Conservation (phyloP, 1,284 basidiomycete species). For the Sanghuangporus baumii region DNA sequence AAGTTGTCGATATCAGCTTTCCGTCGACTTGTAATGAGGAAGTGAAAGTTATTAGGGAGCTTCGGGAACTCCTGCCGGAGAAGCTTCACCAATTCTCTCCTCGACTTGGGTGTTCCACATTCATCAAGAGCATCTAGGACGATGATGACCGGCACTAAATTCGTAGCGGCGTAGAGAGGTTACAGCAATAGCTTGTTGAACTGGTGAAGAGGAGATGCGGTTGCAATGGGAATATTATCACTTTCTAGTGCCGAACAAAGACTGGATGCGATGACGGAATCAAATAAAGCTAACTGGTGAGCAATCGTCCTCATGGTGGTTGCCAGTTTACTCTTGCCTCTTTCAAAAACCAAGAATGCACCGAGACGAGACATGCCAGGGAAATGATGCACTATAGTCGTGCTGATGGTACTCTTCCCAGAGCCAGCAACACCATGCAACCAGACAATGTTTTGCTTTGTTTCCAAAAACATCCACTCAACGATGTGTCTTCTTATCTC, state of each 20-base stretch:
- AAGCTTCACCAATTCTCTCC: slow-evolving; percentile 26
- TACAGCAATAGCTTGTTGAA: not conserved
- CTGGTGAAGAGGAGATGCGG: not conserved
- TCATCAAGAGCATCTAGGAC: slow-evolving; percentile 10
- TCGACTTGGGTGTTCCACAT: slow-evolving; percentile 15
- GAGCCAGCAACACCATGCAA: slow-evolving; percentile 29
- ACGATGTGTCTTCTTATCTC: not conserved
- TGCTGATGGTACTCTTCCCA: slow-evolving; percentile 24
- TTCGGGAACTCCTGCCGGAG: slow-evolving; percentile 21
- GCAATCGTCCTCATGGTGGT: slow-evolving; percentile 20
- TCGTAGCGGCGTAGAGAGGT: not conserved
- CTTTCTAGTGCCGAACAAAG: not conserved
- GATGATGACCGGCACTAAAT: not conserved
- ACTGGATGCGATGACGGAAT: slow-evolving; percentile 5
- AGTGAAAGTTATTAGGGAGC: not conserved
- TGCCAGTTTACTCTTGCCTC: slow-evolving; percentile 15
- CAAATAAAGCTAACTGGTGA: slow-evolving; percentile 19
- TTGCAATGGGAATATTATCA: not conserved
- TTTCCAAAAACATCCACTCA: not conserved
- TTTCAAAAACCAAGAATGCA: slow-evolving; percentile 19
- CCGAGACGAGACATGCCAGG: not conserved
- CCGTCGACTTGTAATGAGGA: not conserved
- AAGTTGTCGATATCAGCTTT: not conserved
- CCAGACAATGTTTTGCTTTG: slow-evolving; percentile 1
- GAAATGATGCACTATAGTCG: slow-evolving; percentile 4